phyloP scores from a whole-genome alignment of 2,329 filamentous ascomycete species.

The Colletotrichum spinosum region DNA sequence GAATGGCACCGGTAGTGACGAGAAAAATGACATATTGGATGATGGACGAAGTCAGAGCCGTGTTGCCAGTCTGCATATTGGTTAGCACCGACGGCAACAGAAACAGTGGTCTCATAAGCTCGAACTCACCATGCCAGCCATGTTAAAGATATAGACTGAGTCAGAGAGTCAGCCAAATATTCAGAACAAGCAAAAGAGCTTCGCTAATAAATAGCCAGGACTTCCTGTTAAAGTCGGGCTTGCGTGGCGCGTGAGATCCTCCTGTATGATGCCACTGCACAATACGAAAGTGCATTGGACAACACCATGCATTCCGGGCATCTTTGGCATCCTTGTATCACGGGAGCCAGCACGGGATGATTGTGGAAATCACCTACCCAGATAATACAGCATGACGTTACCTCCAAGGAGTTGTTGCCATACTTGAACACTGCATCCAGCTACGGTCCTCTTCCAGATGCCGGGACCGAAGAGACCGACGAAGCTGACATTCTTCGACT shows the following conservation, averaged over 20 bases:
- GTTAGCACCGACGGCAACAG: neutral
- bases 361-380: conserved; percentile 41
- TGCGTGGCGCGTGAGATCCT: too few species aligned
- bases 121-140: conserved; percentile 61
- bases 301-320: too few species aligned
- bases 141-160: conserved; percentile 68
- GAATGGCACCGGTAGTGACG: conserved; percentile 61
- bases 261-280: too few species aligned
- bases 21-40: conserved; percentile 69
- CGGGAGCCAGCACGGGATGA: too few species aligned
- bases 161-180: too few species aligned
- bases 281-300: too few species aligned
- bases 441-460: conserved; percentile 64
- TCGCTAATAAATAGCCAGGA: too few species aligned
- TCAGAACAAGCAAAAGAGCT: too few species aligned
- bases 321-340: too few species aligned
- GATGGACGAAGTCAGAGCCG: conserved; percentile 60
- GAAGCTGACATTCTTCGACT: conserved; percentile 53
- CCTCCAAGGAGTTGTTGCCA: conserved; percentile 69
- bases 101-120: too few species aligned
- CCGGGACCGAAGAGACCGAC: conserved; percentile 58
- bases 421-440: conserved; percentile 64
- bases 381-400: conserved; percentile 70
- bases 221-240: too few species aligned
- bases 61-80: conserved; percentile 39